Conservation (phyloP, 768 basidiomycete genomes). For the Chalciporus piperatus region DNA sequence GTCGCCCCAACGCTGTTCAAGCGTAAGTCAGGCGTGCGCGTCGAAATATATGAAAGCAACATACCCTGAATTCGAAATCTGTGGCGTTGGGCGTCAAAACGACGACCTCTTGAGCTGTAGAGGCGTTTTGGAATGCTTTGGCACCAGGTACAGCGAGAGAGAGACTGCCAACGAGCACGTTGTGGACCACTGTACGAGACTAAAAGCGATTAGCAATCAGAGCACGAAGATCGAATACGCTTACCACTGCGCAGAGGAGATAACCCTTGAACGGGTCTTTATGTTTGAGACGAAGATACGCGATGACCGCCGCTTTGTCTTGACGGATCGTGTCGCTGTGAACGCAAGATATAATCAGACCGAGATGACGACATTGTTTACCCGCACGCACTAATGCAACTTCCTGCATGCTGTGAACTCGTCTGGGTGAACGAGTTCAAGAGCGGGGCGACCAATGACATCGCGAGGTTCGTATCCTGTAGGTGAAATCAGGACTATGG, state of each 20-base stretch:
- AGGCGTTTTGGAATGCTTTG: conserved; percentile 76
- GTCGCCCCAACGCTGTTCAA: conserved; percentile 62
- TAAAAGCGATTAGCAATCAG: conserved; percentile 14
- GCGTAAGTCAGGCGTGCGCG: conserved; percentile 3
- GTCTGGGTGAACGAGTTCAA: conserved; percentile 80
- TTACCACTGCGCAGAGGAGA: conserved; percentile 69
- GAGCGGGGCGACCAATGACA: conserved; percentile 62
- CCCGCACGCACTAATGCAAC: conserved; percentile 62
- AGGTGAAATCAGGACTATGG: background rate
- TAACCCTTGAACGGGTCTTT: conserved; percentile 78
- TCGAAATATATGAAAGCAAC: conserved; percentile 18
- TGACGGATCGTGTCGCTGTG: conserved; percentile 68
- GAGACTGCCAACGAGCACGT: conserved; percentile 73
- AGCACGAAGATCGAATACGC: conserved; percentile 25
- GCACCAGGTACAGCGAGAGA: conserved; percentile 74
- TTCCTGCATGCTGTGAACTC: conserved; percentile 64
- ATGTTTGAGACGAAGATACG: conserved; percentile 76
- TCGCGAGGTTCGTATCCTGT: conserved; percentile 74
- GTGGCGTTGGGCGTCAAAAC: conserved; percentile 61
- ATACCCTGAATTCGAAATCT: conserved; percentile 54
- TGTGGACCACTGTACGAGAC: conserved; percentile 69
- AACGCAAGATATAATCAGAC: background rate
- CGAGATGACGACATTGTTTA: background rate
- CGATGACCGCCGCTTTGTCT: conserved; percentile 78
- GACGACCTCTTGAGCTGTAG: conserved; percentile 79